These are phyloP conservation scores for Erodium chrysanthum DNA, from an alignment of 441 rosid genomes.

Conservation along the genomic window DNA sequence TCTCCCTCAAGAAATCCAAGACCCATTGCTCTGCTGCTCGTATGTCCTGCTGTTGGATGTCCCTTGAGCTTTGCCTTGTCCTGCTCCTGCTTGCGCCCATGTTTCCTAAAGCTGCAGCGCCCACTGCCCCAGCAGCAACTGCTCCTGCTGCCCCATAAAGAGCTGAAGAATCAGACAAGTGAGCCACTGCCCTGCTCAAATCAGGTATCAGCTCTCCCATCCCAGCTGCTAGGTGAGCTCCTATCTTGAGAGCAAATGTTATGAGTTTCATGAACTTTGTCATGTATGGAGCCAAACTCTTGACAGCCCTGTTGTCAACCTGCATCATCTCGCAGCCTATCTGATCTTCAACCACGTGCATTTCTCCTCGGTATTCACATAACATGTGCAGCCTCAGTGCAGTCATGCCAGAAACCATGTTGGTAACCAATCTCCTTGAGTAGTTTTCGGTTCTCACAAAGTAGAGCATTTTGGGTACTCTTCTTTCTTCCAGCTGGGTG, in stretches of 20 bases:
- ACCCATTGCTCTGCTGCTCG: conserved; percentile 91
- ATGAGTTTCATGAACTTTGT: conserved; percentile 68
- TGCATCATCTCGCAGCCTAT: conserved; percentile 86
- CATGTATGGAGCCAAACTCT: conserved; percentile 75
- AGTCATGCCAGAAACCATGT: conserved; percentile 66
- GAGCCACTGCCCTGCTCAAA: conserved; percentile 72
- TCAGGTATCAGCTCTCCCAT: conserved; percentile 95
- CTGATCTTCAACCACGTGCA: conserved; percentile 87
- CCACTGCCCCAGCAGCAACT: conserved; percentile 54
- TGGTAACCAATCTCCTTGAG: conserved; percentile 71
- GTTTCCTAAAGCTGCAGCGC: conserved; percentile 49
- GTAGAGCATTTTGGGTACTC: conserved; percentile 91
- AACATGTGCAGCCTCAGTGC: conserved; percentile 84
- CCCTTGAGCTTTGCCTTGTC: conserved; percentile 30
- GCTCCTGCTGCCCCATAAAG: conserved; percentile 78
- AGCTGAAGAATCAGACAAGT: conserved; percentile 52
- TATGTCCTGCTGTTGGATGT: conserved; percentile 50
- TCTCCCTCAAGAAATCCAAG: conserved; percentile 68
- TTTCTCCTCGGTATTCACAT: conserved; percentile 74
- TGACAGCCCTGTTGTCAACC: conserved; percentile 65
- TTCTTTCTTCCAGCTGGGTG: conserved; percentile 70
- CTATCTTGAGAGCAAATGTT: conserved; percentile 84
- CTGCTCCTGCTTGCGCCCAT: conserved; percentile 15
- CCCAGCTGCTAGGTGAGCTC: conserved; percentile 84
- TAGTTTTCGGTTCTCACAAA: conserved; percentile 71